Evolutionary conservation across 768 basidiomycete genomes (phyloP).

Genomic region (Pleurotus salmoneostramineus): DNA sequence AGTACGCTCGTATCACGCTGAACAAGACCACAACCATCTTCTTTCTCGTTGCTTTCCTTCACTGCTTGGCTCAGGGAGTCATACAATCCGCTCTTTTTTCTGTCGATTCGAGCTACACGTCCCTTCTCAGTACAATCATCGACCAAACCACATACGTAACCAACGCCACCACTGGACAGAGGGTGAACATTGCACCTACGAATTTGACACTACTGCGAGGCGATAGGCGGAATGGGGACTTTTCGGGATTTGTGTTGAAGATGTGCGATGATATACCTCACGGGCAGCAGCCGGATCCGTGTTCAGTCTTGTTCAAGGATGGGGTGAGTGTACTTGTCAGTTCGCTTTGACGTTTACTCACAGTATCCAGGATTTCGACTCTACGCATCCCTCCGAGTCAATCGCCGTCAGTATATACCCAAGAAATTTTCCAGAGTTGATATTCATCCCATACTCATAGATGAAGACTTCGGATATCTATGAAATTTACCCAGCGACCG

Average conservation of each 20-base stretch:
- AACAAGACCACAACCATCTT: slow-evolving; percentile 40
- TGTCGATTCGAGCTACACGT: slow-evolving; percentile 36
- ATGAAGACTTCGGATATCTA: background rate
- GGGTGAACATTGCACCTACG: slow-evolving; percentile 19
- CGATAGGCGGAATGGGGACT: slow-evolving; percentile 11
- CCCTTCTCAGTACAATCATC: slow-evolving; percentile 30
- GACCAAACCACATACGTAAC: slow-evolving; percentile 14
- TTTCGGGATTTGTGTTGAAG: slow-evolving; percentile 23
- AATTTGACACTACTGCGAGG: slow-evolving; percentile 35
- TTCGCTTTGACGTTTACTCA: slow-evolving; percentile 2
- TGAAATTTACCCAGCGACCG: background rate
- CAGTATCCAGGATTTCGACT: too few species aligned
- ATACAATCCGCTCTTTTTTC: slow-evolving; percentile 45
- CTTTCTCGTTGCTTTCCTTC: slow-evolving; percentile 45
- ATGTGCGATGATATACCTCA: slow-evolving; percentile 46
- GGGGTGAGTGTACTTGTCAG: slow-evolving; percentile 9
- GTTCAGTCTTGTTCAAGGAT: slow-evolving; percentile 30
- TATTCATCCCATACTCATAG: too few species aligned
- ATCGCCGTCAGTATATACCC: too few species aligned
- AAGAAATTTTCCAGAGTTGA: too few species aligned
- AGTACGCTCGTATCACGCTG: slow-evolving; percentile 36
- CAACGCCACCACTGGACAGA: background rate
- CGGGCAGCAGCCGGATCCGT: slow-evolving; percentile 25
- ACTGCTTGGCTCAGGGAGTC: slow-evolving; percentile 49
- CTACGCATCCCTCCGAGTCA: too few species aligned